phyloP scores from a whole-genome alignment of 139 green algal species.

The Haematococcus sp. region DNA sequence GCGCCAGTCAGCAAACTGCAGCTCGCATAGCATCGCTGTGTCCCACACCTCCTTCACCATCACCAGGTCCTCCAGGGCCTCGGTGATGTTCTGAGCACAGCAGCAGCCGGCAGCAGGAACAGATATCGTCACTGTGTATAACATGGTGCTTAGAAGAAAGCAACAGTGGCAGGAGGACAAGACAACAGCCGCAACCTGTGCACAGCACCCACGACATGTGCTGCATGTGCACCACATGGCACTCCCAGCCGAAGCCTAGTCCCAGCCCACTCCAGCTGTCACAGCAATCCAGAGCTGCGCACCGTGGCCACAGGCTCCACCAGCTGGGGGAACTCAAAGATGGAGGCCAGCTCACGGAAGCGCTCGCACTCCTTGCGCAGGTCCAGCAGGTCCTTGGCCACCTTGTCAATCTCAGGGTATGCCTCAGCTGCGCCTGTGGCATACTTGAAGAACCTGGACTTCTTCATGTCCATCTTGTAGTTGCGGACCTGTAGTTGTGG shows the following conservation, averaged over 20 bases:
- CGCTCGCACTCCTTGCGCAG: constrained; percentile 44
- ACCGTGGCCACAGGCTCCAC: constrained; percentile 31
- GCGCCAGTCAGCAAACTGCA: constrained; percentile 72
- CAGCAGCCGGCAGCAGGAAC: neutral
- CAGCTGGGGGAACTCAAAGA: constrained; percentile 79
- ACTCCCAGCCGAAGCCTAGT: too few relatives aligned
- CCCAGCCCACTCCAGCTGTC: too few relatives aligned
- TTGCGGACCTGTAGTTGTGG: constrained; percentile 25
- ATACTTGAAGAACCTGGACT: constrained; percentile 65
- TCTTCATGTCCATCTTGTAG: constrained; percentile 56
- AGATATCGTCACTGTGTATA: neutral
- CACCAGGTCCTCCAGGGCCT: constrained; percentile 59
- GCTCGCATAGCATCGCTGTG: constrained; percentile 61
- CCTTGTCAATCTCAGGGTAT: constrained; percentile 66
- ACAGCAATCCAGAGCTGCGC: neutral
- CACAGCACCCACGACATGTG: too few relatives aligned
- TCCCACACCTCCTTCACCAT: constrained; percentile 83
- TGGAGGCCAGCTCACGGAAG: constrained; percentile 62
- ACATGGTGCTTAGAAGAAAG: neutral
- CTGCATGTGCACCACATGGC: too few relatives aligned
- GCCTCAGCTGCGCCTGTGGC: constrained; percentile 52
- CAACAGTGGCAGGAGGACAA: neutral
- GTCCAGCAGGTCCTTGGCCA: constrained; percentile 53
- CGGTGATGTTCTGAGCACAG: constrained; percentile 29
- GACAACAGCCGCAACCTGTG: neutral